Evolutionary conservation across 345 rosid genomes (phyloP).

Genomic region (Turnera subulata): DNA sequence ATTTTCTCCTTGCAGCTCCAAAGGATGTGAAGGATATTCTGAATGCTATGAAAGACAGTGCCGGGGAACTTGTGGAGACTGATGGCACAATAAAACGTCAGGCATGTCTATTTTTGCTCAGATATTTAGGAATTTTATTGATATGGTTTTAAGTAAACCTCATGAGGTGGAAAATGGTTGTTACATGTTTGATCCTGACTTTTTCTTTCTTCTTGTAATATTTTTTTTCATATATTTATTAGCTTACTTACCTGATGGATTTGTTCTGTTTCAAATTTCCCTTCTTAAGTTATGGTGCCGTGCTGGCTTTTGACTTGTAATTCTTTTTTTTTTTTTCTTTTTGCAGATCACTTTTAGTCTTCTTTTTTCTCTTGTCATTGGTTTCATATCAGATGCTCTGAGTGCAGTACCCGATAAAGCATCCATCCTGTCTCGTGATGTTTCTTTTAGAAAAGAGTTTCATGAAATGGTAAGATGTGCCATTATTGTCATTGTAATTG

Average conservation of each 20-base stretch:
- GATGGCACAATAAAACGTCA: constrained; percentile 59
- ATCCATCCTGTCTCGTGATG: constrained; percentile 69
- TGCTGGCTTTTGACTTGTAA: constrained; percentile 4
- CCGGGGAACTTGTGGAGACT: constrained; percentile 50
- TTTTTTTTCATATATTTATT: too few species aligned
- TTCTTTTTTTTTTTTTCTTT: background rate
- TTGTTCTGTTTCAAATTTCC: background rate
- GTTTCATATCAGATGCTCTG: constrained; percentile 88
- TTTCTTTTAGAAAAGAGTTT: constrained; percentile 75
- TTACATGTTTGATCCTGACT: too few species aligned
- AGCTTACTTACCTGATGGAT: background rate
- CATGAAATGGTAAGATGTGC: constrained; percentile 74
- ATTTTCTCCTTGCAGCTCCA: constrained; percentile 46
- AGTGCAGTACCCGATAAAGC: constrained; percentile 74
- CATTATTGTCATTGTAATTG: constrained; percentile 16
- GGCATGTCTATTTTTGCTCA: constrained; percentile 39
- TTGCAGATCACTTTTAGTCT: constrained; percentile 82
- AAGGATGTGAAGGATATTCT: constrained; percentile 72
- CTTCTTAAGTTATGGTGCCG: background rate
- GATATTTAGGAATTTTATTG: constrained; percentile 17
- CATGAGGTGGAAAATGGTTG: too few species aligned
- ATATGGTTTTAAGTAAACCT: background rate
- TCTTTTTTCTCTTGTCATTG: constrained; percentile 72
- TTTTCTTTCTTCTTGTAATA: background rate
- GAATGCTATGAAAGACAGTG: constrained; percentile 64